Conservation (phyloP, 2,329 filamentous ascomycete species). For the Cordyceps tenuipes region DNA sequence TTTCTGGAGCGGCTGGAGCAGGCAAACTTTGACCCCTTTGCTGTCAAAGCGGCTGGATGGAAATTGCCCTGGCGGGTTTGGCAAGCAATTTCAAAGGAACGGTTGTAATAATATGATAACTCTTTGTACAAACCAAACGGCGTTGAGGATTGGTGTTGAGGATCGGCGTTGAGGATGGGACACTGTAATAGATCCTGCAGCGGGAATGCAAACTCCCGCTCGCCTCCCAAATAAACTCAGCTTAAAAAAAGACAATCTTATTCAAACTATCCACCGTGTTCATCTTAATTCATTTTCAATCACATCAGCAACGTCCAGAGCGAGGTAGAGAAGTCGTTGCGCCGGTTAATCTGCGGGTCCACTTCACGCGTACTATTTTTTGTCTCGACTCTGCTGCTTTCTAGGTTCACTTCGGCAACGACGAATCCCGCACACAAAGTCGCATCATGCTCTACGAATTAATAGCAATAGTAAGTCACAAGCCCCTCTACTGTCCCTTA, state of each 20-base stretch:
- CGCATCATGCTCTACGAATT: constrained; percentile 88
- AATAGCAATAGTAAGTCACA: constrained; percentile 73
- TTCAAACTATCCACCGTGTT: neutral
- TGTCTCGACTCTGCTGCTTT: neutral
- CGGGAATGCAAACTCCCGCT: neutral
- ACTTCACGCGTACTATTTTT: constrained; percentile 3
- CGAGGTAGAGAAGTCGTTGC: neutral
- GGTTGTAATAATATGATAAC: constrained; percentile 28
- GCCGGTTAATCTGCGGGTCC: constrained; percentile 25
- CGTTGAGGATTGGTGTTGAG: constrained; percentile 31
- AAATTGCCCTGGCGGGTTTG: constrained; percentile 72
- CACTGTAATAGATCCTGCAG: neutral
- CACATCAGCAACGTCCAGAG: neutral
- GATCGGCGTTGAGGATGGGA: constrained; percentile 7
- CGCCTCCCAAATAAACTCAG: neutral
- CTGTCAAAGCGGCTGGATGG: constrained; percentile 57
- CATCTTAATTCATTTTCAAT: neutral
- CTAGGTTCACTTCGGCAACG: neutral
- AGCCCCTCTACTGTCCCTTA: neutral
- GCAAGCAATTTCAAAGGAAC: constrained; percentile 41
- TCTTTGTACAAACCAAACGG: constrained; percentile 22
- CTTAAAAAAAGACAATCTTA: neutral
- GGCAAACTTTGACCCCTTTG: constrained; percentile 77
- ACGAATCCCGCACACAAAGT: constrained; percentile 21
- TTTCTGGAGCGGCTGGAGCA: constrained; percentile 74